These are phyloP conservation scores for Phylloporus gajari DNA, from an alignment of 1,284 basidiomycete species.

Conservation along the genomic window DNA sequence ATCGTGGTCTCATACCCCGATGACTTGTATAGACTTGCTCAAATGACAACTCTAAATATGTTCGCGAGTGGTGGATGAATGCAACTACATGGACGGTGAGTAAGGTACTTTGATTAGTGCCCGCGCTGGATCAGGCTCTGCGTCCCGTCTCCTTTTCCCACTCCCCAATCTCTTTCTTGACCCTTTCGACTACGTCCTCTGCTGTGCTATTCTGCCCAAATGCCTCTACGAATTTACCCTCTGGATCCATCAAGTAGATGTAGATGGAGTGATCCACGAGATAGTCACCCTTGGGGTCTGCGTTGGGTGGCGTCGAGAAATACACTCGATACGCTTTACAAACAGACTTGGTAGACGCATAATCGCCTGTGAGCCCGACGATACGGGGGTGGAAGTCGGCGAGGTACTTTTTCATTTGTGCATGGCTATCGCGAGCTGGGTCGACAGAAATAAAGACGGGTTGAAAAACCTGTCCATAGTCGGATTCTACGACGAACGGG, in stretches of 20 bases:
- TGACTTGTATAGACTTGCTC: constrained; percentile 21
- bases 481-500: constrained; percentile 62
- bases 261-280: constrained; percentile 98
- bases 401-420: constrained; percentile 69
- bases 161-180: constrained; percentile 65
- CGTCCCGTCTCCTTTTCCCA: constrained; percentile 60
- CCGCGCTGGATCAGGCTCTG: constrained; percentile 38
- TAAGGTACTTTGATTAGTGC: constrained; percentile 12
- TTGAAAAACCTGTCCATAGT: constrained; percentile 71
- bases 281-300: constrained; percentile 90
- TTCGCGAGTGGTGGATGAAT: constrained; percentile 32
- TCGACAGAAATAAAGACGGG: constrained; percentile 97
- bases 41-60: constrained; percentile 7
- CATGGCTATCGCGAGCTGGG: constrained; percentile 88
- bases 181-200: constrained; percentile 74
- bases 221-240: constrained; percentile 95
- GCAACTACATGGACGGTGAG: constrained; percentile 18
- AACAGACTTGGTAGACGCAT: constrained; percentile 85
- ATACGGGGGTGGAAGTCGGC: constrained; percentile 92
- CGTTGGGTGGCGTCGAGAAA: constrained; percentile 95
- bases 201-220: constrained; percentile 88
- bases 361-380: constrained; percentile 88
- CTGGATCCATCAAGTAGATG: constrained; percentile 98
- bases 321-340: constrained; percentile 98
- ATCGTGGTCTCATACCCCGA: constrained; percentile 27